Evolutionary conservation across 2,329 filamentous ascomycete genomes (phyloP), one percentile per base, ranked within the genome.

Genomic region (Neopestalotiopsis clavispora): DNA sequence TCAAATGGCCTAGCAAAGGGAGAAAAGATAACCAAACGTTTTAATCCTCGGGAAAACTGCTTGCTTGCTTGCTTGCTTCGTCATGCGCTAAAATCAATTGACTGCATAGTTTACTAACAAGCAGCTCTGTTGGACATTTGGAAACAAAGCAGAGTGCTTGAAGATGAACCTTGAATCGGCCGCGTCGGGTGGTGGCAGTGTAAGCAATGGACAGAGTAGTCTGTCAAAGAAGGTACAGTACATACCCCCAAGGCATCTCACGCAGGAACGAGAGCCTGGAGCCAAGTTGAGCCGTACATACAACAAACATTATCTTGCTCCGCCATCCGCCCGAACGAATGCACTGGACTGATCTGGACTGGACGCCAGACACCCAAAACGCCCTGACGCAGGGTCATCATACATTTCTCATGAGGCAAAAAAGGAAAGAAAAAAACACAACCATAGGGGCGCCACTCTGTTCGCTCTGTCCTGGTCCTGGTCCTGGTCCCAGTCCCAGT

Each of bases 401-500:
- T 38, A 38, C 34, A 6, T 38, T 38, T 38, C 63, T 57, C 20
- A 38, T 23, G 63, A 67, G 65, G 65, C 65, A 49, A 67, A 63
- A 63, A 63, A 20, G 23, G 23, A 20, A 38, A 38, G 12, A 17
- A 38, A 40, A 10, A 14, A 34, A 38, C 14, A 40, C n/a, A 58
- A 20, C 17, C 64, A 30, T 23, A 66, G 52, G 52, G 14, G 64
- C 5, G 34, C 64, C 52, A 56, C 64, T 52, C n/a, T 20, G 45
- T 20, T 52, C 45, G 45, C 45, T 52, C 45, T 52, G 45, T 52
- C 45, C 45, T 14, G n/a, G 42, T 49, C 42, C 14, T 14, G 13
- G 23, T 28, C 23, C 23, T 3, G 4, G 23, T 28, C 23, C 23
- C 23, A 28, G 23, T 28, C 23, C 45, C 17, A 52, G 45, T 52